Conservation (phyloP, 179 eudicot genomes). For the Silene vulgaris region DNA sequence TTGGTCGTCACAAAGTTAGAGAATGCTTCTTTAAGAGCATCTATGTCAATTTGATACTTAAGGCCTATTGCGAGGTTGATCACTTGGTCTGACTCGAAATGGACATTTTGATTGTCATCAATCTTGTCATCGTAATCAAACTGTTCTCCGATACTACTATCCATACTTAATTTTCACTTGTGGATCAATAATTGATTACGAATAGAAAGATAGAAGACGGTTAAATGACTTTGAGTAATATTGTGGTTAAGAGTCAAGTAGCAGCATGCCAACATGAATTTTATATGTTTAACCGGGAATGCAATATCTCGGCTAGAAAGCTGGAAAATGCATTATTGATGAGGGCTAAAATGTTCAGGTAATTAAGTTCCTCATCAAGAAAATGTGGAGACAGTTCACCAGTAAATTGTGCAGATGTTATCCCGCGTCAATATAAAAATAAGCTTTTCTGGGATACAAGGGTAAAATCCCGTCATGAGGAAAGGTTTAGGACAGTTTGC, state of each 20-base stretch:
- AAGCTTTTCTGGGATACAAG: too few species aligned
- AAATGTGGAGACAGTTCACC: too few species aligned
- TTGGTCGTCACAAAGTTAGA: constrained; percentile 35
- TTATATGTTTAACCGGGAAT: background rate
- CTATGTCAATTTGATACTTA: constrained; percentile 31
- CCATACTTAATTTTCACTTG: background rate
- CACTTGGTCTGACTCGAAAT: background rate
- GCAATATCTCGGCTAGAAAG: background rate
- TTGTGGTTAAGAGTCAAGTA: too few species aligned
- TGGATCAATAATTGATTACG: background rate
- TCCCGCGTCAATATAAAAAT: too few species aligned
- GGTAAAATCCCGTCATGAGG: too few species aligned
- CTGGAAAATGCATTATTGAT: background rate
- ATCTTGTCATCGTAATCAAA: background rate
- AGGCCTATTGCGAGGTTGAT: constrained; percentile 22
- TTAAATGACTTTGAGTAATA: too few species aligned
- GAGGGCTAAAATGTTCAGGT: background rate
- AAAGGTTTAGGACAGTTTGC: too few species aligned
- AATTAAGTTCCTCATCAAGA: too few species aligned
- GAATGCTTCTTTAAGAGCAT: constrained; percentile 32
- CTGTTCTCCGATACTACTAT: background rate
- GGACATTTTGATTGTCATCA: background rate
- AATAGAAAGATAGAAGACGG: background rate
- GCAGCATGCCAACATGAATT: background rate
- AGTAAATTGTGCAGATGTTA: too few species aligned